Evolutionary conservation across 1,284 basidiomycete genomes (phyloP).

Genomic region (Leccinum ponderosum): DNA sequence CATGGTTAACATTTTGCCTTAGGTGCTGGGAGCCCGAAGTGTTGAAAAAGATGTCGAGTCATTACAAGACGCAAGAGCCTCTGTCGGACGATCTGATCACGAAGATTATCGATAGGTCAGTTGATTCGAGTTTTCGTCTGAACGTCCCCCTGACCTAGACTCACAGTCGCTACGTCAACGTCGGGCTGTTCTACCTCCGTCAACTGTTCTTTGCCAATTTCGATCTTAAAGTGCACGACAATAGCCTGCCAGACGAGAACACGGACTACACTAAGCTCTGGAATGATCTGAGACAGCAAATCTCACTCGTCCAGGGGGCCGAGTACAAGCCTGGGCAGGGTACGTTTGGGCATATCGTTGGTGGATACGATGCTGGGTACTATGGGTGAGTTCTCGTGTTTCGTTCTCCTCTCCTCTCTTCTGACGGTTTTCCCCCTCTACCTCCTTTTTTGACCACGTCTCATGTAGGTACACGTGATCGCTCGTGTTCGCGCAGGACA

Average conservation of each 20-base stretch:
- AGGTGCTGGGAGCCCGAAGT: slow-evolving; percentile 82
- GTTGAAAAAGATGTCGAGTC: slow-evolving; percentile 66
- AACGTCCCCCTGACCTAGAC: too few relatives aligned
- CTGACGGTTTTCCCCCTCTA: neutral
- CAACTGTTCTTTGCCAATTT: slow-evolving; percentile 81
- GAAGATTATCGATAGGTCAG: slow-evolving; percentile 75
- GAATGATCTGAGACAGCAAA: slow-evolving; percentile 66
- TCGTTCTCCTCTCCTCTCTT: neutral
- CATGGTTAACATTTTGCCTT: neutral
- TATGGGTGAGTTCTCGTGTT: neutral
- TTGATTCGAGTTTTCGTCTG: slow-evolving; percentile 21
- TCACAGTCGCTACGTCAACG: slow-evolving; percentile 72
- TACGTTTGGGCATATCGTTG: slow-evolving; percentile 23
- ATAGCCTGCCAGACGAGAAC: slow-evolving; percentile 42
- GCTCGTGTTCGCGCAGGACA: slow-evolving; percentile 36
- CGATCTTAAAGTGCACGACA: slow-evolving; percentile 73
- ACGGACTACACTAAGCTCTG: slow-evolving; percentile 73
- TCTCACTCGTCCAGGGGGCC: slow-evolving; percentile 66
- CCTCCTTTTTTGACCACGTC: neutral
- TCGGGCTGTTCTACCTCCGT: slow-evolving; percentile 77
- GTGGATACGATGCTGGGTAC: neutral
- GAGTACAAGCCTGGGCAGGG: slow-evolving; percentile 58
- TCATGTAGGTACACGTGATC: slow-evolving; percentile 29
- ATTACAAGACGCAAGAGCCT: slow-evolving; percentile 72
- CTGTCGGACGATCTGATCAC: slow-evolving; percentile 72